Evolutionary conservation across 345 rosid genomes (phyloP), one percentile per base, ranked within the genome.

Genomic region (Syzygium jambos): DNA sequence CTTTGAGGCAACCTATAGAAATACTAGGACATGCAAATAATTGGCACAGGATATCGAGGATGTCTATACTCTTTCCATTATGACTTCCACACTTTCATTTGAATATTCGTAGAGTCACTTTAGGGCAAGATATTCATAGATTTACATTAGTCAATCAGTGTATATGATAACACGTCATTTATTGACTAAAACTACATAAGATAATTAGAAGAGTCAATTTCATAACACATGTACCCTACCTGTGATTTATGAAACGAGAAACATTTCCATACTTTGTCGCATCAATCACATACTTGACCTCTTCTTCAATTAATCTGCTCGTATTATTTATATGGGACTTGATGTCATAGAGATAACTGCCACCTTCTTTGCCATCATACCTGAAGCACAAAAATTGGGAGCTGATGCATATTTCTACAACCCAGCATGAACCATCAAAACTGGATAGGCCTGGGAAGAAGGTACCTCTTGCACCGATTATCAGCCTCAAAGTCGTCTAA

Each of bases 201-300:
- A 80, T 73, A 87, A 56, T 30, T 54, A 22, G 41, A 49, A 84
- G 25, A 52, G 53, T 46, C 53, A 9, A 57, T 43, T 7, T 25
- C 23, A 85, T 25, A 78, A 80, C 46, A 15, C 12, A 27, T 21
- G 52, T 49, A 85, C 86, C 92, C 87, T 89, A 96, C 99, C 99
- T 96, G 93, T 98, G 99, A 90, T 98, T 98, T 89, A 98, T 95
- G 93, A 96, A 98, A 83, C 98, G 91, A 83, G 99, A 94, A 84
- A 96, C 92, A 88, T 96, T 98, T 77, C 98, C 98, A 87, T 93
- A 90, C 56, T 91, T 93, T 9, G 98, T 94, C 61, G 98, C 94
- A 92, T 98, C 99, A 86, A 98, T 95, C 85, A 92, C 91, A 91
- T 89, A 96, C 43, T 86, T 90, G 16, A 38, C 88, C 85, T 96